Percentiles rank a stretch among this genome's conserved stretches.
Conservation (phyloP, 768 basidiomycete genomes). For the Goffeauzyma gilvescens region DNA sequence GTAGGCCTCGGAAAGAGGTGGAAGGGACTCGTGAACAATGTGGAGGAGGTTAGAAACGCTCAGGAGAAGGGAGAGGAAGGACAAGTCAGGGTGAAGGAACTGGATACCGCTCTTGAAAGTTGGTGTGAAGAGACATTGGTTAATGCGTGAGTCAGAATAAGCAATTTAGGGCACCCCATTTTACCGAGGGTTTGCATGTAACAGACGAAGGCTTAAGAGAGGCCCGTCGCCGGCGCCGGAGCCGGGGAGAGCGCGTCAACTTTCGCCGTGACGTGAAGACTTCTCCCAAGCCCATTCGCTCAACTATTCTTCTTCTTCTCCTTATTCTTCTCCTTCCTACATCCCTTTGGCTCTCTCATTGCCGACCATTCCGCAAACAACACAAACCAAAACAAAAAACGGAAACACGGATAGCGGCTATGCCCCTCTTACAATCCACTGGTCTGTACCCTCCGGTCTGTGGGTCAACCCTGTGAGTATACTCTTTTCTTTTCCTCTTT, state of each 20-base stretch:
- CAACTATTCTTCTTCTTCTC: not conserved
- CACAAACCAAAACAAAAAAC: too few species aligned
- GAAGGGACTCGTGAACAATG: too few species aligned
- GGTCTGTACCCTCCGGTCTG: constrained; percentile 23
- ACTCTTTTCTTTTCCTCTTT: too few species aligned
- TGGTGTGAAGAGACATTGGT: not conserved
- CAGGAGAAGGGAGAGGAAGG: too few species aligned
- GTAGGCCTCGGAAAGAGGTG: not conserved
- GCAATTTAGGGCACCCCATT: not conserved
- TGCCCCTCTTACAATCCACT: constrained; percentile 29
- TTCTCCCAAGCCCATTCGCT: not conserved
- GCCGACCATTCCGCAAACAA: not conserved
- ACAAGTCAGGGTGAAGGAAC: too few species aligned
- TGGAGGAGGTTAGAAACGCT: too few species aligned
- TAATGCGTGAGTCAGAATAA: not conserved
- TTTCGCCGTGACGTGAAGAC: constrained; percentile 5
- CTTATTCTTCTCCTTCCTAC: not conserved
- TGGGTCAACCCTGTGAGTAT: constrained; percentile 19
- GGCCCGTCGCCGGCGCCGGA: not conserved
- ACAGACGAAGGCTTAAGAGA: not conserved
- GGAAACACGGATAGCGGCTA: too few species aligned
- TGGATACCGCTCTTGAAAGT: too few species aligned
- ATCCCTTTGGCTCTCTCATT: not conserved
- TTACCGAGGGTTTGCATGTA: not conserved
- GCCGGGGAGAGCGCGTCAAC: not conserved